Evolutionary conservation across 2,329 filamentous ascomycete genomes (phyloP).

Genomic region (Diaporthe ampelina): DNA sequence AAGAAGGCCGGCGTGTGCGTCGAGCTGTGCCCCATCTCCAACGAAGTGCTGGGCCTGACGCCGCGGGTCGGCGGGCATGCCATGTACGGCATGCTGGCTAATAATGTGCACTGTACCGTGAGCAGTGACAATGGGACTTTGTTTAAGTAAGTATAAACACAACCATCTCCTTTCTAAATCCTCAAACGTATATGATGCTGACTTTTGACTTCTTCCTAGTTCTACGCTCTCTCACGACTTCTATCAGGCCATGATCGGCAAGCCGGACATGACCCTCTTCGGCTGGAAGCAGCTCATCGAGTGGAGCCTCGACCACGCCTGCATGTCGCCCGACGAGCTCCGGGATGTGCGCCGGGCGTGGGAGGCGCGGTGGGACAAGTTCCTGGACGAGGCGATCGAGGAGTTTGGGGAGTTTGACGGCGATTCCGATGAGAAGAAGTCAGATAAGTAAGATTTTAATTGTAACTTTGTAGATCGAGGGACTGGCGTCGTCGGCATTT

Average conservation of each 20-base stretch:
- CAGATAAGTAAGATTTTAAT: background rate
- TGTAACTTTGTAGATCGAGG: background rate
- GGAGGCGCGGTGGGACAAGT: slow-evolving; percentile 69
- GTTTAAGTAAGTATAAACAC: slow-evolving; percentile 67
- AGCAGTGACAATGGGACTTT: slow-evolving; percentile 83
- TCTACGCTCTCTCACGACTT: slow-evolving; percentile 82
- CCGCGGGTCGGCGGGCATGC: slow-evolving; percentile 75
- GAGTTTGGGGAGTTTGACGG: slow-evolving; percentile 50
- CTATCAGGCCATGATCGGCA: slow-evolving; percentile 81
- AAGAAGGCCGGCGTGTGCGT: slow-evolving; percentile 75
- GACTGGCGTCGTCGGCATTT: no score
- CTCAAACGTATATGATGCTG: background rate
- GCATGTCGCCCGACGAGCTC: slow-evolving; percentile 61
- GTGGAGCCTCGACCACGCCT: slow-evolving; percentile 75
- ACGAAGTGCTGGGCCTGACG: slow-evolving; percentile 80
- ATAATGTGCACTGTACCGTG: slow-evolving; percentile 79
- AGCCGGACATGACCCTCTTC: slow-evolving; percentile 74
- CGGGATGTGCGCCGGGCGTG: slow-evolving; percentile 59
- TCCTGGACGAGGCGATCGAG: slow-evolving; percentile 66
- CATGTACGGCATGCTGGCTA: slow-evolving; percentile 77
- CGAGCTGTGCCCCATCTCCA: slow-evolving; percentile 84
- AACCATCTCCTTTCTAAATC: background rate
- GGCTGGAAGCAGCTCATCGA: slow-evolving; percentile 78
- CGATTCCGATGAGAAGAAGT: background rate
- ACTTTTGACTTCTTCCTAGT: slow-evolving; percentile 52